Evolutionary conservation across 352 stramenopile genomes (phyloP), one percentile per base, ranked within the genome.

Genomic region (Phytophthora idaei): DNA sequence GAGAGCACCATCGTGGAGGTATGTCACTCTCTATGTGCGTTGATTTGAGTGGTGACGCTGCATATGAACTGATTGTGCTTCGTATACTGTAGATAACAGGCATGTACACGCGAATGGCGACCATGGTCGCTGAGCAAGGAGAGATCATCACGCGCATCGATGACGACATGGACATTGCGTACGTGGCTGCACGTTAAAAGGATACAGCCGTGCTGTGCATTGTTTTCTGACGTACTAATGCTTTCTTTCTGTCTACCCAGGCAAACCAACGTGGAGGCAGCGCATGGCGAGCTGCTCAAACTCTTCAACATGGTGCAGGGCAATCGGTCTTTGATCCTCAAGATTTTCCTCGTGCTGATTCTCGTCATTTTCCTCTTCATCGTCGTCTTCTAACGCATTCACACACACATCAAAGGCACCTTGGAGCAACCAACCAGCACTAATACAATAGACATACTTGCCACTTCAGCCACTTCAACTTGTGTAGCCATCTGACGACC

Each of bases 101-200:
- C 21, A 95, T 95, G 87, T 95, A 93, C 73, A 93, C 82, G 11
- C 80, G 85, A 11, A 95, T 95, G 87, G 85, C 87, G 31, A 90
- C 77, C 2, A 90, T 95, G 83, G 81, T 95, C 4, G 77, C 83
- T 5, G 80, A 92, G 50, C 86, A 95, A 68, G 85, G 85, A 21
- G 83, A 95, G 56, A 81, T 93, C 46, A 88, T 95, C 41, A 80
- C 77, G 17, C 85, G 87, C 11, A 95, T 95, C 56, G 87, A 95
- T 57, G 87, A 95, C 63, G 80, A 95, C 70, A 93, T 95, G 82
- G 76, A 91, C 46, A 80, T 92, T n/a, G 87, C 87, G 85, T 93
- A 90, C 75, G 85, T 87, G 28, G 15, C 25, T 57, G 11, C 17
- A 1, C 21, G 9, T 39, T 50, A 7, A 3, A 41, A 1, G 31